Evolutionary conservation across 2,329 filamentous ascomycete species (phyloP).

Genomic region (Monosporascus cannonballus): DNA sequence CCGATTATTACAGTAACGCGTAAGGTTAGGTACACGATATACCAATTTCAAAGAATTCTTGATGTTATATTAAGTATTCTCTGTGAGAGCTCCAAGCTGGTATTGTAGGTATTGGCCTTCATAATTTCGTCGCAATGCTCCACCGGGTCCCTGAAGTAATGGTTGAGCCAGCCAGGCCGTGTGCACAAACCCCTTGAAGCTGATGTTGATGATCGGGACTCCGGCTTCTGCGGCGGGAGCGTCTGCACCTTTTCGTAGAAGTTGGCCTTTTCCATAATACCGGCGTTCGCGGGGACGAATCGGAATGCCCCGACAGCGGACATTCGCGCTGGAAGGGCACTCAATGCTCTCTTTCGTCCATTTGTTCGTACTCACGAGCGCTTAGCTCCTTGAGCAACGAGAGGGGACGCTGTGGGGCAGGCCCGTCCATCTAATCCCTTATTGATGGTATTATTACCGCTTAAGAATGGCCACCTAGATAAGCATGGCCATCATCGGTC

Average conservation of each 20-base stretch:
- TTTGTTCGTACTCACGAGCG: no score
- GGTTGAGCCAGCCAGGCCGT: constrained; percentile 33
- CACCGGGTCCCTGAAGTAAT: constrained; percentile 23
- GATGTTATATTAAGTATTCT: neutral
- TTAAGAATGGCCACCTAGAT: no score
- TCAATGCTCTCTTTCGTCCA: no score
- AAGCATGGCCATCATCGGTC: no score
- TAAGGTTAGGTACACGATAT: neutral
- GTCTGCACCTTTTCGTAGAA: constrained; percentile 13
- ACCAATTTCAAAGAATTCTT: neutral
- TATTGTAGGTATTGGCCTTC: neutral
- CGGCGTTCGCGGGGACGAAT: constrained; percentile 21
- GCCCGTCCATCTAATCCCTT: no score
- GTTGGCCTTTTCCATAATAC: constrained; percentile 14
- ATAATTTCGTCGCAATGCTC: constrained; percentile 21
- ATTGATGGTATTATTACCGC: no score
- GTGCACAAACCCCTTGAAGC: constrained; percentile 30
- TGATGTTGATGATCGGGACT: constrained; percentile 23
- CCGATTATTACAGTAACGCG: no score
- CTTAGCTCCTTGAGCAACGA: no score
- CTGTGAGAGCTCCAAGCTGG: neutral
- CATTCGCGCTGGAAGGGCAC: no score
- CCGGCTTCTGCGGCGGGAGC: constrained; percentile 17
- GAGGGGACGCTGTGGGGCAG: no score
- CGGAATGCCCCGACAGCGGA: constrained; percentile 4